phyloP scores from a whole-genome alignment of 2,329 filamentous ascomycete genomes.

The Gnomoniopsis sp. region DNA sequence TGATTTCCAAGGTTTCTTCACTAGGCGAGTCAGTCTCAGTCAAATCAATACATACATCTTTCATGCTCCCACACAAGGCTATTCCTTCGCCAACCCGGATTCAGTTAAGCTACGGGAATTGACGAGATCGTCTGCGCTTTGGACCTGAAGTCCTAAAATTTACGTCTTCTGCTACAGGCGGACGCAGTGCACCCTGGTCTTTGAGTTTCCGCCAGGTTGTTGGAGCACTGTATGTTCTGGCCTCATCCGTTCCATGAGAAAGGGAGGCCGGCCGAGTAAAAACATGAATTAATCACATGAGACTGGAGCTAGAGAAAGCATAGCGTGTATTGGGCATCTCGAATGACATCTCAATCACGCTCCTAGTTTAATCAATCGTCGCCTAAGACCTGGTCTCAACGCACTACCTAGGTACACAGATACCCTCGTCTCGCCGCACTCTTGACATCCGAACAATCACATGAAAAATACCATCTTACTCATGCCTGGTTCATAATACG shows the following conservation, averaged over 20 bases:
- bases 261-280: background rate
- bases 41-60: background rate
- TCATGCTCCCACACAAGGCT: background rate
- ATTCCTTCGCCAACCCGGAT: background rate
- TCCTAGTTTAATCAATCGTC: too few relatives aligned
- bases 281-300: background rate
- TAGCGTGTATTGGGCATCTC: background rate
- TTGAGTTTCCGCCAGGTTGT: too few relatives aligned
- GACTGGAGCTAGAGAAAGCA: background rate
- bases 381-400: too few relatives aligned
- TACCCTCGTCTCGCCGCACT: background rate
- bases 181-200: too few relatives aligned
- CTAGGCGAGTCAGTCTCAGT: background rate
- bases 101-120: background rate
- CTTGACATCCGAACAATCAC: background rate
- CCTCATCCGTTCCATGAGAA: too few relatives aligned
- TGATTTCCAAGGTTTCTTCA: too few relatives aligned
- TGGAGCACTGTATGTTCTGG: too few relatives aligned
- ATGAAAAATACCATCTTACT: background rate
- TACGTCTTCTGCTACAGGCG: too few relatives aligned
- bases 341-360: background rate
- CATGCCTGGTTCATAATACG: conserved; percentile 17
- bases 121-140: background rate
- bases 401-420: too few relatives aligned
- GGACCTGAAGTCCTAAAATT: background rate